Base-by-base conservation (phyloP, 371 early-diverging fungal genomes). In the Rhizomucor miehei region DNA sequence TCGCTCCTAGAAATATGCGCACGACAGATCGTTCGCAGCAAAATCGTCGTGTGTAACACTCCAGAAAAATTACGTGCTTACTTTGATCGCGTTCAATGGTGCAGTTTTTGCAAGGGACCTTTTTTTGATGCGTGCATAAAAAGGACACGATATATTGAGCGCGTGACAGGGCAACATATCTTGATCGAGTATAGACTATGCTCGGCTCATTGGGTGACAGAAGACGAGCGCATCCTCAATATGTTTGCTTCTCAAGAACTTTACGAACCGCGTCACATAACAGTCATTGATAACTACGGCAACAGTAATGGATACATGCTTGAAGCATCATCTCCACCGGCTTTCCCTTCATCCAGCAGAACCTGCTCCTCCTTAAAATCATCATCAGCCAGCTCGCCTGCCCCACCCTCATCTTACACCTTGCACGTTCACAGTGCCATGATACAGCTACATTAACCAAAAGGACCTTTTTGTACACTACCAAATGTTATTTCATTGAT, bases 21-120 rank as follows among this genome's bases (percentile, higher is more conserved):
- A 0, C 71, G 94, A 36, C 70, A 82, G 25, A 70, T 94, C 6
- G 10, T 39, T 14, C 51, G 56, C 43, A 45, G 29, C 12, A 39
- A 20, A 38, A 37, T 36, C 39, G 53, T 19, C 16, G 35, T 46
- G 20, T 37, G 40, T 45, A 14, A 45, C 1, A 8, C 43, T 10
- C 79, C 86, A 11, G 57, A 60, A n/a, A 69, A 80, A 48, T 23
- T 92, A 11, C 71, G 75, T 51, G 48, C 65, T 9, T 91, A 88
- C 62, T 61, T 94, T 13, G 62, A 77, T 8, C 69, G 73, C n/a
- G 88, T 84, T 1, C 75, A 84, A 37, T 62, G 73, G n/a, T 97
- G 97, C 65, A 73, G 91, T 6, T 89, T 85, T 61, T 97, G 97
- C 68, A 78, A 82, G 5, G 94, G 92, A 0, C 93, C 95, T 16